Conservation (phyloP, 768 basidiomycete genomes). For the Russula lepida region DNA sequence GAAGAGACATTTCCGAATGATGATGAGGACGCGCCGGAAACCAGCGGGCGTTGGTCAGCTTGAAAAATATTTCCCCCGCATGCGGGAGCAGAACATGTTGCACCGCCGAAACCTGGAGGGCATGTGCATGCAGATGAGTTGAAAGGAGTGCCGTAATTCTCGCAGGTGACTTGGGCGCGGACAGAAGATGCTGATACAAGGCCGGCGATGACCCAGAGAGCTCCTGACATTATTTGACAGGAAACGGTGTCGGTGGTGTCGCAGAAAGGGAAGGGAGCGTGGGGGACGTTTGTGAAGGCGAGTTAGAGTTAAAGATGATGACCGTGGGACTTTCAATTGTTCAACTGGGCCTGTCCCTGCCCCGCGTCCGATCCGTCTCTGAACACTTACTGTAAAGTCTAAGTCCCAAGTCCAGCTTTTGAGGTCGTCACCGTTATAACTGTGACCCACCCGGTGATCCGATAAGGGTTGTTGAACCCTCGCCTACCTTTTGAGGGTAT, state of each 20-base stretch:
- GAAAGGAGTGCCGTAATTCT: slow-evolving; percentile 51
- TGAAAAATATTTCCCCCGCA: slow-evolving; percentile 83
- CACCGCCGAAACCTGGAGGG: slow-evolving; percentile 73
- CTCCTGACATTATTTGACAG: not conserved
- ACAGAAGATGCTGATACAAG: not conserved
- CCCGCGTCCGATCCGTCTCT: no score
- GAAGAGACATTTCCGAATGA: slow-evolving; percentile 58
- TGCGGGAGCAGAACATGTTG: slow-evolving; percentile 55
- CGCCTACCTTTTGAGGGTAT: no score
- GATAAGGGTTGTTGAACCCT: no score
- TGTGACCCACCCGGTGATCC: no score
- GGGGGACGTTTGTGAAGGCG: no score
- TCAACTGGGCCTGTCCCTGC: no score
- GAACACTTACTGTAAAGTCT: no score
- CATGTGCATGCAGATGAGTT: slow-evolving; percentile 61
- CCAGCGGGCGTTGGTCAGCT: slow-evolving; percentile 48
- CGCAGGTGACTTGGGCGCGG: slow-evolving; percentile 37
- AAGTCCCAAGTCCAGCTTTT: no score
- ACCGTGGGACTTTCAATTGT: not conserved
- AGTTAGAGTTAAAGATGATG: no score
- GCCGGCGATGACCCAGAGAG: not conserved
- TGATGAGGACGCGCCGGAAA: slow-evolving; percentile 29
- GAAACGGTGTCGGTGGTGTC: not conserved
- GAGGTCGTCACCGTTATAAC: no score
- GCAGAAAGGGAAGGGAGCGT: not conserved